A percentile compares a stretch with the other conserved stretches of the same genome.
Evolutionary conservation across 495 filamentous ascomycete species (phyloP).

Genomic region (Penicillium parvum): DNA sequence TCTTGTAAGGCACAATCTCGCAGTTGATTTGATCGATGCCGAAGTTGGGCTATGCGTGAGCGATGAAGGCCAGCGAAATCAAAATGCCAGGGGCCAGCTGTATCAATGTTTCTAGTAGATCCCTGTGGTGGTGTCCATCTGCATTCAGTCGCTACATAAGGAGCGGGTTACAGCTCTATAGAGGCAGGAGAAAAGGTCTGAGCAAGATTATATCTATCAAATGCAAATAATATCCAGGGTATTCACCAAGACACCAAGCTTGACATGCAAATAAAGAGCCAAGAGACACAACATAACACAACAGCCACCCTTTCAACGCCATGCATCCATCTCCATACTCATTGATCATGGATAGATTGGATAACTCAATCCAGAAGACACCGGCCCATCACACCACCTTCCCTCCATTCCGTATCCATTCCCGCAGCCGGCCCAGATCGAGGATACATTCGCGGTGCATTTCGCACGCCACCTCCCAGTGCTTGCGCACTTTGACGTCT

Average conservation of each 20-base stretch:
- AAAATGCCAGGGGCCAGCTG: too few relatives aligned
- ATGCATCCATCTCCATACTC: slow-evolving; percentile 1
- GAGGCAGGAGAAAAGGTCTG: background rate
- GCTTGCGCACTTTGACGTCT: slow-evolving; percentile 56
- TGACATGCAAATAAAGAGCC: slow-evolving; percentile 7
- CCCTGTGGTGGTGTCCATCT: too few relatives aligned
- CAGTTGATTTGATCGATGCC: too few relatives aligned
- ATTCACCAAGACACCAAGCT: slow-evolving; percentile 10
- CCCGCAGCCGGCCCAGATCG: slow-evolving; percentile 54
- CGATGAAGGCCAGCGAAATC: too few relatives aligned
- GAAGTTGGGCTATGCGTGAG: too few relatives aligned
- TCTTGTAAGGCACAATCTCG: too few relatives aligned
- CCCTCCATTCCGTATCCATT: slow-evolving; percentile 43
- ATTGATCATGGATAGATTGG: too few relatives aligned
- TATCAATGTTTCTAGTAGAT: too few relatives aligned
- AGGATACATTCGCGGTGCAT: slow-evolving; percentile 58
- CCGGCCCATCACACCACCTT: slow-evolving; percentile 23
- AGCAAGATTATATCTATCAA: slow-evolving; percentile 2
- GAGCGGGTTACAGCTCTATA: background rate
- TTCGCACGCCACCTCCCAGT: slow-evolving; percentile 62
- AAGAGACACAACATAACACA: too few relatives aligned
- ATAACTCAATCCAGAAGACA: too few relatives aligned
- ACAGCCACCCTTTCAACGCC: background rate
- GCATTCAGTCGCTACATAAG: too few relatives aligned
- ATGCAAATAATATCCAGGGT: slow-evolving; percentile 12